These are phyloP conservation scores for Termitomyces sp. DNA, from an alignment of 768 basidiomycete species.

Conservation along the genomic window DNA sequence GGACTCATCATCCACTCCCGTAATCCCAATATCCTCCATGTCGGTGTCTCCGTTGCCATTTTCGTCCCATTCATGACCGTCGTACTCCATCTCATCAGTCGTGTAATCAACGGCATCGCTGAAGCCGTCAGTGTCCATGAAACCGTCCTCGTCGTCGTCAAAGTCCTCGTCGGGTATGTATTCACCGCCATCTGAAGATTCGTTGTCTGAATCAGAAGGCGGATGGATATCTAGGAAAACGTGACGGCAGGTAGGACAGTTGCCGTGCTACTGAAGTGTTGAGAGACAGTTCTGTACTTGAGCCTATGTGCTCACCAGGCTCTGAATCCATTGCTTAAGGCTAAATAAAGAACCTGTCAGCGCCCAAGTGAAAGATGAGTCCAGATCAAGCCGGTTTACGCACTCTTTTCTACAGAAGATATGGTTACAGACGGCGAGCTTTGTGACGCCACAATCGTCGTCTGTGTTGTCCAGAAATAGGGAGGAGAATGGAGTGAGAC, in stretches of 20 bases:
- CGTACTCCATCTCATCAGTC: slow-evolving; percentile 39
- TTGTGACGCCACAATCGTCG: slow-evolving; percentile 48
- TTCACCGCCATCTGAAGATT: slow-evolving; percentile 67
- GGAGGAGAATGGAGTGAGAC: slow-evolving; percentile 50
- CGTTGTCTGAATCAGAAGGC: slow-evolving; percentile 54
- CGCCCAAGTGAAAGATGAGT: not conserved
- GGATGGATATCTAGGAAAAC: slow-evolving; percentile 54
- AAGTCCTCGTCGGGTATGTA: slow-evolving; percentile 54
- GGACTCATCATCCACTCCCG: slow-evolving; percentile 26
- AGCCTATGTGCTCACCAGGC: slow-evolving; percentile 37
- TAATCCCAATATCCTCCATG: slow-evolving; percentile 18
- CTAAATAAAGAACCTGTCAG: slow-evolving; percentile 31
- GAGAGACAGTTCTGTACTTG: not conserved
- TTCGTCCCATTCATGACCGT: slow-evolving; percentile 22
- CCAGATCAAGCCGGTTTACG: not conserved
- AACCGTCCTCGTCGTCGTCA: slow-evolving; percentile 51
- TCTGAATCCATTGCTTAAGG: slow-evolving; percentile 65
- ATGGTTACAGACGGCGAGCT: slow-evolving; percentile 59
- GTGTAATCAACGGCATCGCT: slow-evolving; percentile 37
- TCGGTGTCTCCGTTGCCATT: slow-evolving; percentile 17
- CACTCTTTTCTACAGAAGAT: slow-evolving; percentile 69
- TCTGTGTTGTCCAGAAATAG: slow-evolving; percentile 35
- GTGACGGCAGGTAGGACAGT: slow-evolving; percentile 66
- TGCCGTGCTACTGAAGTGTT: slow-evolving; percentile 54
- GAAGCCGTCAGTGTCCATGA: slow-evolving; percentile 43